Percentiles rank a stretch among this genome's conserved stretches.
These are phyloP conservation scores for Globisporangium megalacanthum DNA, from an alignment of 352 stramenopile genomes.

Conservation along the genomic window DNA sequence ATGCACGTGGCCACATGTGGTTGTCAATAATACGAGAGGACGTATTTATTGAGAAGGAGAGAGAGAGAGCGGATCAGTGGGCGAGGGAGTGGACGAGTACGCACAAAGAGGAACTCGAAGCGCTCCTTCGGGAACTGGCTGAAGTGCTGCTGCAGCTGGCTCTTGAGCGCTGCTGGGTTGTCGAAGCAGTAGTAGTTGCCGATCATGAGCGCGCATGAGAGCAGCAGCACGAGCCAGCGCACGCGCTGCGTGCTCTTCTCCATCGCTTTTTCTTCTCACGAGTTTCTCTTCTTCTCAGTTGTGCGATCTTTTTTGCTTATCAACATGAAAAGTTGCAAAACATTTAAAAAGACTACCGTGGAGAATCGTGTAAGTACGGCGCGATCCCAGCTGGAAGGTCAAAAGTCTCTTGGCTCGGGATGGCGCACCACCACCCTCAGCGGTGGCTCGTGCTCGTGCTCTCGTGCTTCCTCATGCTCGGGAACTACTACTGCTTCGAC, in stretches of 20 bases:
- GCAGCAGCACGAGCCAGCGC: conserved; percentile 83
- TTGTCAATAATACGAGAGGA: neutral
- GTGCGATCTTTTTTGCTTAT: neutral
- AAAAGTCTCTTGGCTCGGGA: neutral
- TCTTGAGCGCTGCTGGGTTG: conserved; percentile 85
- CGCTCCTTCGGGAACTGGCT: conserved; percentile 59
- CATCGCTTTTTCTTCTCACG: conserved; percentile 11
- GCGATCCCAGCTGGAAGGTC: neutral
- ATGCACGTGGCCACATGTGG: neutral
- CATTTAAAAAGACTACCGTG: neutral
- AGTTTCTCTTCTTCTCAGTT: neutral
- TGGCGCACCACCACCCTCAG: conserved; percentile 66
- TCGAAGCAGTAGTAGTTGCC: conserved; percentile 92
- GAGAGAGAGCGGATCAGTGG: no score
- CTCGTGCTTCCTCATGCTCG: conserved; percentile 83
- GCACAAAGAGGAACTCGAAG: conserved; percentile 82
- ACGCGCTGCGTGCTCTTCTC: conserved; percentile 71
- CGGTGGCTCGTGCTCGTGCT: conserved; percentile 86
- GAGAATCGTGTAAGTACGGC: neutral
- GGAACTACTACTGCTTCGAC: conserved; percentile 91
- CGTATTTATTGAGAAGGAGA: neutral
- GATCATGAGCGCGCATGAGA: conserved; percentile 87
- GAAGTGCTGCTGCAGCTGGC: conserved; percentile 83
- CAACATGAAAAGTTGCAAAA: neutral
- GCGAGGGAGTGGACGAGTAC: conserved; percentile 5